These are phyloP conservation scores for Coemansia sp. DNA, from an alignment of 192 early-diverging fungal species.

Conservation along the genomic window DNA sequence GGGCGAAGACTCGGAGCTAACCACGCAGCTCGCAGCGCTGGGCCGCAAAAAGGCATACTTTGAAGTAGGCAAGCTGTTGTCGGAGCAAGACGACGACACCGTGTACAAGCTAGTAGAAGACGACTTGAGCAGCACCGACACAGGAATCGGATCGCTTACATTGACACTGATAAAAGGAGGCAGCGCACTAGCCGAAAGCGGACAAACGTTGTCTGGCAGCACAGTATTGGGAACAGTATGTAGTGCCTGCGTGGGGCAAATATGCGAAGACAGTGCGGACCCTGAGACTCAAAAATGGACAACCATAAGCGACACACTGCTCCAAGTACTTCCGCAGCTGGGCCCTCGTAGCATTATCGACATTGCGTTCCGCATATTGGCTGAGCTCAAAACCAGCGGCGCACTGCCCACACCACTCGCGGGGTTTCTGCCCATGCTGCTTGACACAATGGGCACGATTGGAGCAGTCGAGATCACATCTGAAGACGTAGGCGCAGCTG, in stretches of 20 bases:
- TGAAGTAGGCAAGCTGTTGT: slow-evolving; percentile 25
- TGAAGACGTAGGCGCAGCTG: slow-evolving; percentile 3
- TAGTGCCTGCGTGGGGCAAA: slow-evolving; percentile 35
- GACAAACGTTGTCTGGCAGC: slow-evolving; percentile 5
- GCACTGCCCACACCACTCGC: slow-evolving; percentile 19
- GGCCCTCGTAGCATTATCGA: slow-evolving; percentile 32
- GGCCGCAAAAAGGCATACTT: slow-evolving; percentile 16
- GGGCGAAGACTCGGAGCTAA: slow-evolving; percentile 1
- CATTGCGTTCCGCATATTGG: slow-evolving; percentile 37
- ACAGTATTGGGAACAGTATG: slow-evolving; percentile 12
- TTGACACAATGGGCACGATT: slow-evolving; percentile 45
- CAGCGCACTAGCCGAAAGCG: slow-evolving; percentile 29
- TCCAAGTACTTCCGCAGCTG: slow-evolving; percentile 34
- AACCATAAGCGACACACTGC: slow-evolving; percentile 24
- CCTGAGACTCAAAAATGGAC: slow-evolving; percentile 18
- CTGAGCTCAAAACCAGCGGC: slow-evolving; percentile 41
- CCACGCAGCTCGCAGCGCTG: not conserved
- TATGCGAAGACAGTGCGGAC: slow-evolving; percentile 32
- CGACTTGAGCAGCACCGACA: slow-evolving; percentile 8
- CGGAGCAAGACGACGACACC: slow-evolving; percentile 7
- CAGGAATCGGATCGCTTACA: slow-evolving; percentile 4
- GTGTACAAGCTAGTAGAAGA: slow-evolving; percentile 33
- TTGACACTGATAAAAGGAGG: slow-evolving; percentile 22
- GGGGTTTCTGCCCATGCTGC: slow-evolving; percentile 31
- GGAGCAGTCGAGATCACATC: slow-evolving; percentile 35